These are phyloP conservation scores for Cucumis cinereus DNA, from an alignment of 306 rosid species.

Conservation along the genomic window DNA sequence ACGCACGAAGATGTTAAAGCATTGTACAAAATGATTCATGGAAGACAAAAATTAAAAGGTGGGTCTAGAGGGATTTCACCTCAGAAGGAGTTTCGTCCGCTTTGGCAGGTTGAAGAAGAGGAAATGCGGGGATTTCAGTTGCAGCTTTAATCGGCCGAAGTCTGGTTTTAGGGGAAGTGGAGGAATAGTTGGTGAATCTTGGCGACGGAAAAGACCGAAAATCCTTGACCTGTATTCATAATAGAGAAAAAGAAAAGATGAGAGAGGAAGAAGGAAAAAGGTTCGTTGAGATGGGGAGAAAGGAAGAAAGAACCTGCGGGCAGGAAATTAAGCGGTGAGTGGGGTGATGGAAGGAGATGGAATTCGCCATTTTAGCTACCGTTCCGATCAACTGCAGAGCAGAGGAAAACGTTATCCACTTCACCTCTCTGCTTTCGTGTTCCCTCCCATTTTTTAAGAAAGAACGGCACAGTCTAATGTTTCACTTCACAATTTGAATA, in stretches of 20 bases:
- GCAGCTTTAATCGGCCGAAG: slow-evolving; percentile 41
- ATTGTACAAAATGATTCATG: neutral
- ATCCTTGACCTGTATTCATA: slow-evolving; percentile 31
- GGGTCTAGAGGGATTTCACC: slow-evolving; percentile 19
- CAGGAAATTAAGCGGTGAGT: slow-evolving; percentile 35
- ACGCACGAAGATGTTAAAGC: neutral
- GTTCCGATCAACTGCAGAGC: neutral
- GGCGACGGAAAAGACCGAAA: slow-evolving; percentile 29
- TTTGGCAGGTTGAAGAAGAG: slow-evolving; percentile 43
- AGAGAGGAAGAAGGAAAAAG: neutral
- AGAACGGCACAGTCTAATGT: neutral
- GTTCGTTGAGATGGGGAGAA: slow-evolving; percentile 2
- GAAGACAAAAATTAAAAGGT: neutral
- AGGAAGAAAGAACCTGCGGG: slow-evolving; percentile 35
- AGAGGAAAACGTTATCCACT: neutral
- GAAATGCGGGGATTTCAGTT: slow-evolving; percentile 37
- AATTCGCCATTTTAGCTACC: slow-evolving; percentile 38
- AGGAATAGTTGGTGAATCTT: slow-evolving; percentile 27
- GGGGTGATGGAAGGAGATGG: slow-evolving; percentile 44
- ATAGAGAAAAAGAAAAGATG: neutral
- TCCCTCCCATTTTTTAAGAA: neutral
- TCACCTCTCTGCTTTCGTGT: neutral
- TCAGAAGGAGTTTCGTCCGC: slow-evolving; percentile 45
- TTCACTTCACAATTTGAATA: neutral
- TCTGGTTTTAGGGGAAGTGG: slow-evolving; percentile 18